Evolutionary conservation across 192 early-diverging fungal species (phyloP), one percentile per base, ranked within the genome.

Genomic region (Coemansia interrupta): DNA sequence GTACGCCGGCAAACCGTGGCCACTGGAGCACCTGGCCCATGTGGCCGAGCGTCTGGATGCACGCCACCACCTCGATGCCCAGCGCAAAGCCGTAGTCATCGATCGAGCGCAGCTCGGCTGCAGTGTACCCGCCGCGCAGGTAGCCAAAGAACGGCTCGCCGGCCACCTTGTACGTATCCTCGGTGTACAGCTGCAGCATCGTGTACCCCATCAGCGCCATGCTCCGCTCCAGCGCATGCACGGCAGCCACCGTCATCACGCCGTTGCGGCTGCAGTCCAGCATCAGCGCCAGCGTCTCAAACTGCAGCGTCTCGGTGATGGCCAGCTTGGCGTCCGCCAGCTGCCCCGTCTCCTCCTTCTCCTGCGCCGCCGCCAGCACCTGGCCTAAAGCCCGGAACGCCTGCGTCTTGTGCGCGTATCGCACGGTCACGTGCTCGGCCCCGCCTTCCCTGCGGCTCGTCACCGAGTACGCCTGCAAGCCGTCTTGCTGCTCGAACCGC

Each of bases 41-140:
- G 61, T 94, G 92, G 5, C 92, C 92, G 56, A 94, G 68, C 10
- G 90, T 93, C 72, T 94, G 92, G 39, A 94, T 94, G 60, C 92
- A 93, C 15, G 92, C 84, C 19, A 94, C 85, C 5, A 92, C 86
- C 63, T 93, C 92, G 30, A 93, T 88, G 11, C 92, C 92, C 60
- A 87, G 80, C 41, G 36, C 51, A 68, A 62, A 77, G 1, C 91
- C 91, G 54, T 92, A 91, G 56, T 92, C 84, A 56, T 94, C 92
- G 42, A 94, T 86, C 18, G 63, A 61, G 0, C 73, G 62, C 13
- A 92, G 78, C 58, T 94, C 90, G n/a, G 80, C 82, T 51, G 82
- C 73, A 15, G 92, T 81, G 63, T 89, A 94, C 28, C 82, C 83
- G 54, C 86, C 87, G 38, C 86, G 79, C 59, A 90, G 49, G 63